These are phyloP conservation scores for Didymella lethalis DNA, from an alignment of 2,329 filamentous ascomycete genomes.

Conservation along the genomic window DNA sequence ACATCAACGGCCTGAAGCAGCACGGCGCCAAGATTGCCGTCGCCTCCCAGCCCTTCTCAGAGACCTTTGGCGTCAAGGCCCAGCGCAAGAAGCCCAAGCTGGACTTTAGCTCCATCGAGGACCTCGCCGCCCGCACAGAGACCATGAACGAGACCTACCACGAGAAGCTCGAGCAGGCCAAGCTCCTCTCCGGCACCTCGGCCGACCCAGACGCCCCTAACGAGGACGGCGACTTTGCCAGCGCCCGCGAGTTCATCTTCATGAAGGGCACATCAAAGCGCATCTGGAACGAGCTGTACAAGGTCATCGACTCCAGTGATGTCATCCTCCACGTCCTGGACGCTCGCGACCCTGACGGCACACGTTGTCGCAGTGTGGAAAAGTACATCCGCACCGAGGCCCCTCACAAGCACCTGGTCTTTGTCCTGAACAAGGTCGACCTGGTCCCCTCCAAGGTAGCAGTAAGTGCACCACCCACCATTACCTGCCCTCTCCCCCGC, in stretches of 20 bases:
- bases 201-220: constrained; percentile 63
- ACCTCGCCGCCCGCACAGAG: constrained; percentile 80
- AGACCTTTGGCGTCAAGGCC: constrained; percentile 92
- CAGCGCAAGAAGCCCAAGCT: constrained; percentile 94
- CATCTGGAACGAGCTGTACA: constrained; percentile 85
- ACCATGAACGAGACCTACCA: constrained; percentile 83
- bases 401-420: constrained; percentile 93
- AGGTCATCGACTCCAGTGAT: constrained; percentile 94
- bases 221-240: constrained; percentile 54
- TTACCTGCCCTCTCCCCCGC: constrained; percentile 15
- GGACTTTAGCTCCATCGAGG: constrained; percentile 79
- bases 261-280: constrained; percentile 93
- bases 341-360: constrained; percentile 63
- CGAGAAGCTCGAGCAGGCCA: constrained; percentile 80
- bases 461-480: constrained; percentile 70
- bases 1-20: constrained; percentile 83
- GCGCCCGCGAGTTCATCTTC: constrained; percentile 75
- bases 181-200: constrained; percentile 74
- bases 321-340: constrained; percentile 75
- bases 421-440: constrained; percentile 90
- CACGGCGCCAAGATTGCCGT: constrained; percentile 94
- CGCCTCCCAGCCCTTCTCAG: constrained; percentile 82
- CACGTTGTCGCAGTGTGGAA: constrained; percentile 86
- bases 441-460: constrained; percentile 90
- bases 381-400: constrained; percentile 94